Evolutionary conservation across 1,284 basidiomycete genomes (phyloP), one percentile per base, ranked within the genome.

Genomic region (Xerocomus cyaneibrunnescens): DNA sequence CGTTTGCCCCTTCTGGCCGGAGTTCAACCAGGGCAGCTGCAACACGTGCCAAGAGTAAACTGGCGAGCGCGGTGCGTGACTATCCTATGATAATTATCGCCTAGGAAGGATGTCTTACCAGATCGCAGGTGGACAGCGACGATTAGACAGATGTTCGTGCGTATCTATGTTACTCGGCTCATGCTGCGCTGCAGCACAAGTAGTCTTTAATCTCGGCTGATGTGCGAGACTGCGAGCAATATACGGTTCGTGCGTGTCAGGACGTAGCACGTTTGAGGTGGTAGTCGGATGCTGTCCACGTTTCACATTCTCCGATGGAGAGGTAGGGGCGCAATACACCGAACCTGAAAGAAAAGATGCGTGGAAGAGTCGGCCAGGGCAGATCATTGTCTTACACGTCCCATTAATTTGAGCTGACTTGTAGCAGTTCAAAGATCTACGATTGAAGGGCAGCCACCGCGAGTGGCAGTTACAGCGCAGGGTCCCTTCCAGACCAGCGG

Each of bases 1-100:
- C 69, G 36, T 88, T 88, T 57, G 78, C 81, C 0, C 80, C 86
- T 8, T 75, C 80, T 10, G 77, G 79, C n/a, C 71, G 83, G 19
- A 74, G 74, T 3, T 78, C 82, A 12, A 75, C 71, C 1, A 60
- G 85, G 48, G 74, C 80, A 0, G 83, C 85, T 23, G 83, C 85
- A 4, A 73, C 78, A 14, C 80, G 72, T 55, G 81, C 84, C 7
- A 78, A 74, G 60, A 76, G 76, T 19, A 83, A 69, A 65, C 78
- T 83, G 69, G 75, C 55, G 6, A 58, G 10, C 21, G 57, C 54
- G 43, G 68, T 71, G 35, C 32, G 69, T 57, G 35, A 39, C 23
- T 17, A 10, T 27, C 17, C 14, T 13, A 13, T n/a, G 13, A 31
- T 32, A 12, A 30, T 30, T 12, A n/a, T 37, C 7, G 19, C 34